Evolutionary conservation across 495 filamentous ascomycete species (phyloP).

Genomic region (Cercophora sp.): DNA sequence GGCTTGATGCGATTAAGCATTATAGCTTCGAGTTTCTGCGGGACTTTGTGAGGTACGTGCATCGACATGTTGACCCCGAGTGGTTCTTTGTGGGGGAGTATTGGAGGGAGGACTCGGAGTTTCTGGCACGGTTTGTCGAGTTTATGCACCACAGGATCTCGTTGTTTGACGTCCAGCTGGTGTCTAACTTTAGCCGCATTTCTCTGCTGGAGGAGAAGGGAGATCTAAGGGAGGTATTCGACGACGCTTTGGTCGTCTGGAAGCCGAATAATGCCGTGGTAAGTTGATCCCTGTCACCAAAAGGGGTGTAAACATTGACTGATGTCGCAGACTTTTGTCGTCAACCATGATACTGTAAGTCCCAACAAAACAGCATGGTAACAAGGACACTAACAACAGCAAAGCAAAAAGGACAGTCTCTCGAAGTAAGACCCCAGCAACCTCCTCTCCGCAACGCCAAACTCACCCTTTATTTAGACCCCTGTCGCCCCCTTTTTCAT

Average conservation of each 20-base stretch:
- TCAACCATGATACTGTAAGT: slow-evolving; percentile 59
- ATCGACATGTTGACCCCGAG: slow-evolving; percentile 43
- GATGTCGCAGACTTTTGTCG: slow-evolving; percentile 39
- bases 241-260: slow-evolving; percentile 53
- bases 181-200: slow-evolving; percentile 58
- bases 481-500: slow-evolving; percentile 56
- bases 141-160: slow-evolving; percentile 54
- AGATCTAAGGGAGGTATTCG: slow-evolving; percentile 54
- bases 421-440: slow-evolving; percentile 18
- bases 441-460: too few relatives aligned
- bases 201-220: slow-evolving; percentile 35
- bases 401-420: slow-evolving; percentile 24
- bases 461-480: too few relatives aligned
- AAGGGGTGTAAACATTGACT: not conserved
- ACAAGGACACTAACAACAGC: slow-evolving; percentile 1
- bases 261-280: slow-evolving; percentile 60
- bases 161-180: slow-evolving; percentile 65
- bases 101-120: slow-evolving; percentile 58
- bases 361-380: slow-evolving; percentile 37
- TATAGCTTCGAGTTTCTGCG: slow-evolving; percentile 63
- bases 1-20: slow-evolving; percentile 73
- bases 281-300: not conserved
- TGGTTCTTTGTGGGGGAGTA: slow-evolving; percentile 73
- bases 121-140: slow-evolving; percentile 56
- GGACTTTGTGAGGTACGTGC: slow-evolving; percentile 41